phyloP scores from a whole-genome alignment of 257 asterid species.

The Rubia yunnanensis region DNA sequence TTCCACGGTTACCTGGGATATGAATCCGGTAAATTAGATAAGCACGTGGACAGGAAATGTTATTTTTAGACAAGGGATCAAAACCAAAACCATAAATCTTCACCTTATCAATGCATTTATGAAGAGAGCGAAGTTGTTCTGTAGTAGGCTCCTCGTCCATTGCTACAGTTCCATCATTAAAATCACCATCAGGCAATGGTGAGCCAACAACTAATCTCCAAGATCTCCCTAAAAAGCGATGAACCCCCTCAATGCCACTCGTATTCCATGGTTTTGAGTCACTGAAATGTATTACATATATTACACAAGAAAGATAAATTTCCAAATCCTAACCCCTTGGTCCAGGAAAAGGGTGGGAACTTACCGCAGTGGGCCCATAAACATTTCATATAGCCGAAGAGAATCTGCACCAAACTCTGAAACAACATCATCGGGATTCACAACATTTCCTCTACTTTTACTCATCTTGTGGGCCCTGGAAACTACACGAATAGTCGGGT shows the following conservation, averaged over 20 bases:
- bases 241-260: conserved; percentile 96
- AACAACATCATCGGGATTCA: conserved; percentile 96
- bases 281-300: conserved; percentile 30
- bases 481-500: conserved; percentile 54
- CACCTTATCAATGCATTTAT: conserved; percentile 84
- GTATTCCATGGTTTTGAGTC: conserved; percentile 98
- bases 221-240: conserved; percentile 82
- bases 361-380: conserved; percentile 98
- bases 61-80: background rate
- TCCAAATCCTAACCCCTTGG: background rate
- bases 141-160: conserved; percentile 57
- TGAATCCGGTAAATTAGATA: conserved; percentile 5
- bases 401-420: conserved; percentile 92
- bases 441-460: conserved; percentile 92
- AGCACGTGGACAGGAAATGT: background rate
- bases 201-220: conserved; percentile 89
- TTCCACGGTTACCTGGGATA: conserved; percentile 72
- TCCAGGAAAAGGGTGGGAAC: conserved; percentile 9
- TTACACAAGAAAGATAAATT: background rate
- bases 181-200: conserved; percentile 62
- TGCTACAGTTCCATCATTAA: conserved; percentile 50
- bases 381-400: conserved; percentile 96
- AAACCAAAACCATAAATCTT: background rate
- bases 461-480: conserved; percentile 97
- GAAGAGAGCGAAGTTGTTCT: conserved; percentile 75